These are phyloP conservation scores for Phaeotremella skinneri DNA, from an alignment of 768 basidiomycete genomes.

Conservation along the genomic window DNA sequence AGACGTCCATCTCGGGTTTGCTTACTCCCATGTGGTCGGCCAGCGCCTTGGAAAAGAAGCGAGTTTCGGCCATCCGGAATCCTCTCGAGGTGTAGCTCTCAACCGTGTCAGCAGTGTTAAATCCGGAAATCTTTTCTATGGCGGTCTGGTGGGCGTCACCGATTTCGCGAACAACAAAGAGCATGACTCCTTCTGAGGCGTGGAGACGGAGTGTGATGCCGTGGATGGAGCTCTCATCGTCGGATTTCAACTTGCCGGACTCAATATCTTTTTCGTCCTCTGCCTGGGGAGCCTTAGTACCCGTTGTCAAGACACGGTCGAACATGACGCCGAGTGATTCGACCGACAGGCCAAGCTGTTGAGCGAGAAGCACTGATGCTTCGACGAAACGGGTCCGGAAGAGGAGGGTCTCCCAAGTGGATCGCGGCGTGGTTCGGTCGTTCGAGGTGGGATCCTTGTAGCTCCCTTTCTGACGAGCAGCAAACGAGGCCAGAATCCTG, in stretches of 20 bases:
- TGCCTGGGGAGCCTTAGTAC: constrained; percentile 28
- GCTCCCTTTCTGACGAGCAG: constrained; percentile 25
- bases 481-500: constrained; percentile 40
- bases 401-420: constrained; percentile 22
- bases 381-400: constrained; percentile 51
- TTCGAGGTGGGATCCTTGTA: constrained; percentile 16
- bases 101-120: constrained; percentile 33
- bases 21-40: constrained; percentile 47
- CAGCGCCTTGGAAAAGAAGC: constrained; percentile 47
- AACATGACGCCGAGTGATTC: constrained; percentile 50
- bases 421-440: constrained; percentile 13
- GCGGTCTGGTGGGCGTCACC: constrained; percentile 27
- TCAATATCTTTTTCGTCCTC: constrained; percentile 25
- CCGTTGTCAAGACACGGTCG: constrained; percentile 50
- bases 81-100: constrained; percentile 48
- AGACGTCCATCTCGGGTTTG: constrained; percentile 48
- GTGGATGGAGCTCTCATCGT: constrained; percentile 43
- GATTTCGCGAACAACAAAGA: constrained; percentile 51
- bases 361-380: constrained; percentile 45
- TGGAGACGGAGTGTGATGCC: constrained; percentile 44
- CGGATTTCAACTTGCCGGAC: constrained; percentile 18
- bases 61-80: constrained; percentile 50
- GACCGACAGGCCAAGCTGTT: constrained; percentile 46
- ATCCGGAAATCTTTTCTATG: constrained; percentile 19
- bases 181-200: constrained; percentile 50